A percentile compares a stretch with the other conserved stretches of the same genome.
Evolutionary conservation across 139 green algal genomes (phyloP).

Genomic region (Chlorella vulgaris): DNA sequence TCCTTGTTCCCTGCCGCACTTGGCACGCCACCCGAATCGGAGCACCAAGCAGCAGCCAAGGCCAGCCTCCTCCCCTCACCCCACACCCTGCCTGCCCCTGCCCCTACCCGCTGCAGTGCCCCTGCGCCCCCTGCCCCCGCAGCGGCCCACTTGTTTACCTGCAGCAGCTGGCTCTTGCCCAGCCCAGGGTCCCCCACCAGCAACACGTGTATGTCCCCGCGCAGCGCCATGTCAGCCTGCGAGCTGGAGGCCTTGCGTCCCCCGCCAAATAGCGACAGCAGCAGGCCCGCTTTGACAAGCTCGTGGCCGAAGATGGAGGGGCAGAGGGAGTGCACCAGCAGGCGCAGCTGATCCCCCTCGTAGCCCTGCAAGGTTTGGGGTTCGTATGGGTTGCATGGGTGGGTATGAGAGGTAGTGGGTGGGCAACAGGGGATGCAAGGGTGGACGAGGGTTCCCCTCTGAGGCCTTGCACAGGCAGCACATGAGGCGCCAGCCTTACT

Average conservation of each 20-base stretch:
- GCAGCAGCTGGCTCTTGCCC: constrained; percentile 90
- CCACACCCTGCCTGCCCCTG: too few species aligned
- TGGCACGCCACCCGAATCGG: too few species aligned
- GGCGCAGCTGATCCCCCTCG: constrained; percentile 70
- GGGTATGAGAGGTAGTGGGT: not conserved
- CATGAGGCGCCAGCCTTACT: too few species aligned
- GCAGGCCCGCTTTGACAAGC: constrained; percentile 88
- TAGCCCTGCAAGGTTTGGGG: constrained; percentile 47
- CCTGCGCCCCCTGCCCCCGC: not conserved
- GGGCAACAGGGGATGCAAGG: not conserved
- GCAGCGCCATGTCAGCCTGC: constrained; percentile 51
- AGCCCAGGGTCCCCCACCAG: constrained; percentile 89
- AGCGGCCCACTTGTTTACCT: constrained; percentile 68
- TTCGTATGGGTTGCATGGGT: not conserved
- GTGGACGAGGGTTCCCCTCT: too few species aligned
- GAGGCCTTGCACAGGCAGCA: not conserved
- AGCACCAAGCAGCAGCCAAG: too few species aligned
- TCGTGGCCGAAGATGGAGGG: constrained; percentile 91
- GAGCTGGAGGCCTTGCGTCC: constrained; percentile 65
- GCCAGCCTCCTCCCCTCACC: too few species aligned
- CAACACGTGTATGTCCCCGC: constrained; percentile 87
- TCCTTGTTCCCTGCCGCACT: too few species aligned
- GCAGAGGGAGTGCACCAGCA: constrained; percentile 85
- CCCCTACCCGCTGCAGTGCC: too few species aligned
- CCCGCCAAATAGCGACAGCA: constrained; percentile 90